phyloP scores from a whole-genome alignment of 1,284 basidiomycete species.

The Mycena citricolor region DNA sequence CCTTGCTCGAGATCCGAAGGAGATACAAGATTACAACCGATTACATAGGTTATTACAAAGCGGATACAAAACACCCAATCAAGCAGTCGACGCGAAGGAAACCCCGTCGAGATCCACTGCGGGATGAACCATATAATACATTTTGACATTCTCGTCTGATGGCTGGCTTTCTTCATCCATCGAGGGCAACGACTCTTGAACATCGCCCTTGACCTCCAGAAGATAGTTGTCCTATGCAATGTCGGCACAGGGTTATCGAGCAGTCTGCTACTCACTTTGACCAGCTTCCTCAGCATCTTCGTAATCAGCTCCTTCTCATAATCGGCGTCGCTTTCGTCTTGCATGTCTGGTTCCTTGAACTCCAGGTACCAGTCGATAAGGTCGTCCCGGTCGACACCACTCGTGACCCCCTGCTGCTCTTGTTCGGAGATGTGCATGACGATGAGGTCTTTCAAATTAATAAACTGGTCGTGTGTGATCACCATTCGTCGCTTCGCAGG shows the following conservation, averaged over 20 bases:
- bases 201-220: slow-evolving; percentile 80
- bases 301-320: slow-evolving; percentile 88
- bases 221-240: slow-evolving; percentile 93
- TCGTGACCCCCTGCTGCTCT: slow-evolving; percentile 73
- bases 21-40: no score
- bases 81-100: slow-evolving; percentile 36
- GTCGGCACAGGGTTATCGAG: slow-evolving; percentile 17
- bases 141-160: slow-evolving; percentile 54
- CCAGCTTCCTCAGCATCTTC: slow-evolving; percentile 87
- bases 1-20: no score
- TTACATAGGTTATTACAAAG: no score
- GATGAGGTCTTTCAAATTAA: slow-evolving; percentile 86
- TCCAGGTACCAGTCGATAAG: slow-evolving; percentile 98
- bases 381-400: slow-evolving; percentile 87
- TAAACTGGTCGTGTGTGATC: slow-evolving; percentile 95
- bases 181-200: slow-evolving; percentile 74
- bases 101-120: slow-evolving; percentile 70
- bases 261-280: slow-evolving; percentile 65
- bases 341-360: slow-evolving; percentile 80
- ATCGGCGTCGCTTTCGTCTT: slow-evolving; percentile 87
- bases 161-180: slow-evolving; percentile 57
- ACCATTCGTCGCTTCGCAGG: slow-evolving; percentile 74
- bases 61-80: slow-evolving; percentile 2
- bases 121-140: slow-evolving; percentile 82
- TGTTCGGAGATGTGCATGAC: slow-evolving; percentile 80